Percentiles rank a stretch among this genome's conserved stretches.
phyloP scores from a whole-genome alignment of 768 basidiomycete genomes.

The Trametes coccinea region DNA sequence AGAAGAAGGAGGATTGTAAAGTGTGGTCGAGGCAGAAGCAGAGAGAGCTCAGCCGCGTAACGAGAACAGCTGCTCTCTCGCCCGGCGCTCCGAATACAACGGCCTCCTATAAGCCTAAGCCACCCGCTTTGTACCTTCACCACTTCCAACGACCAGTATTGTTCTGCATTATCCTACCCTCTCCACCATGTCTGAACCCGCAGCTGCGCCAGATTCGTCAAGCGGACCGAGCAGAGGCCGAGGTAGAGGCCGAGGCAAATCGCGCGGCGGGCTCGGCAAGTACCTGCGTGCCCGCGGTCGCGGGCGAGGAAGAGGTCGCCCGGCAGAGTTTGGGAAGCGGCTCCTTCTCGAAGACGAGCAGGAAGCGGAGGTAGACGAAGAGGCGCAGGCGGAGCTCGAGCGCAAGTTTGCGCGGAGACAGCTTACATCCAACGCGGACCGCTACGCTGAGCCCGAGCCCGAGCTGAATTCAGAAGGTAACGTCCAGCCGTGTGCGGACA shows the following conservation, averaged over 20 bases:
- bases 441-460: constrained; percentile 70
- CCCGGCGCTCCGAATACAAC: constrained; percentile 3
- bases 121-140: not conserved
- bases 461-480: constrained; percentile 72
- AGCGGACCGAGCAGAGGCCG: constrained; percentile 8
- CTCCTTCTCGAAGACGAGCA: constrained; percentile 63
- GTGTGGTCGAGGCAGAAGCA: constrained; percentile 2
- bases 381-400: constrained; percentile 48
- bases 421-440: constrained; percentile 69
- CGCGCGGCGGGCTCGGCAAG: constrained; percentile 72
- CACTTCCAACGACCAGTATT: not conserved
- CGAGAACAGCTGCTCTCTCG: not conserved
- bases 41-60: not conserved
- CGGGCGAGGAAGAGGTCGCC: constrained; percentile 58
- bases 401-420: constrained; percentile 57
- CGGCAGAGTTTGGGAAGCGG: constrained; percentile 64
- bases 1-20: too few relatives aligned
- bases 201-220: not conserved
- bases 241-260: constrained; percentile 40
- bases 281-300: constrained; percentile 71
- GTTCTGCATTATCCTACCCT: not conserved
- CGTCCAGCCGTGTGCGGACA: constrained; percentile 16
- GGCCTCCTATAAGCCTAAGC: not conserved
- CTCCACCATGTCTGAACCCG: not conserved
- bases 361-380: constrained; percentile 40